Base-by-base conservation (phyloP, 1,284 basidiomycete genomes). In the Taiwanofungus camphoratus region DNA sequence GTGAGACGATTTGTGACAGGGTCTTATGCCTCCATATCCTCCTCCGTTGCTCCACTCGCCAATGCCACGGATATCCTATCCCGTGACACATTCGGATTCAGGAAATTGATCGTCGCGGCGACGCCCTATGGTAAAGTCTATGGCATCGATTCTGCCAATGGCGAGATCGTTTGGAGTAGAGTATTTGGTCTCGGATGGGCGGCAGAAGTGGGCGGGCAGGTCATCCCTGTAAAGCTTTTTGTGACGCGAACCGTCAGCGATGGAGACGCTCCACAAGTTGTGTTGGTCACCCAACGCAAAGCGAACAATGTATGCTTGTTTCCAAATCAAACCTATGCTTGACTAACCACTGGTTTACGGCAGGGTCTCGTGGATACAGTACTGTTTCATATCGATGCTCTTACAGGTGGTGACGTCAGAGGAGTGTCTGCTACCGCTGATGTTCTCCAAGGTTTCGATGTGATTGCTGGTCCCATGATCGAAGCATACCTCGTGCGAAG, bases 81-180 rank as follows among this genome's bases (percentile, higher is more conserved):
- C 38, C 77, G 87, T 2, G 91, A 96, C 57, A 67, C 82, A 1
- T 96, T 95, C 59, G 93, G 92, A 0, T 91, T 96, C 63, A 76
- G 87, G 36, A 91, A 96, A 61, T 62, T 97, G 30, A 74, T 94
- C 38, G 75, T 96, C 2, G 74, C 73, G 3, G 86, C 82, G 0
- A 91, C 88, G 1, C 53, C 67, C 2, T 70, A 75, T 24, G 91
- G 92, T 15, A 92, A 91, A 59, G 55, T 94, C 0, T 92, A 84
- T 56, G 93, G 83, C 0, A 65, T 96, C 38, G 91, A 96, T 58
- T 86, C 85, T 3, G 76, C 77, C 16, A 87, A 73, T 39, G 90
- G 92, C 1, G 68, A 74, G 3, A 72, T 88, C 20, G 58, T 93
- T 1, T 94, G 92, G 92, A 82, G 74, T 49, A 73, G 78, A 12